Evolutionary conservation across 768 basidiomycete genomes (phyloP), one percentile per base, ranked within the genome.

Genomic region (Dioszegia hungarica): DNA sequence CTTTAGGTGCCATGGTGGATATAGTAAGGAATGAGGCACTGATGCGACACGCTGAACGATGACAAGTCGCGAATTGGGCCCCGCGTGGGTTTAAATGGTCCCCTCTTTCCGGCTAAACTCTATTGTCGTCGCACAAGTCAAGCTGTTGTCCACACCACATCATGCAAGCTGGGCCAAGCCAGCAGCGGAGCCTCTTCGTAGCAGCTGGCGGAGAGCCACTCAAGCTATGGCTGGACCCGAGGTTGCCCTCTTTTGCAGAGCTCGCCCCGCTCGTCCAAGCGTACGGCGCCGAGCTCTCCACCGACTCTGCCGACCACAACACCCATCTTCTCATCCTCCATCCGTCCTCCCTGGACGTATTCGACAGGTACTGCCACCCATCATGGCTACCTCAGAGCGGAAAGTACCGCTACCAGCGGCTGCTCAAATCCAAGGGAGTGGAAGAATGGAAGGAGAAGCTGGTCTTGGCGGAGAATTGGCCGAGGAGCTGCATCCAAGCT

Each of bases 1-100:
- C 82, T 88, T 94, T 94, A 37, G 94, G 91, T 43, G 94, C 83
- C 94, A 98, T 95, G 2, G 4, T 63, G 28, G 27, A n/a, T 25
- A 37, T 41, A 43, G 17, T 41, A 8, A 24, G 34, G 19, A 9
- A 34, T 34, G 34, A 33, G 3, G 27, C 19, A 24, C 14, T 9
- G 3, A 22, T 24, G n/a, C n/a, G n/a, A n/a, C 5, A 28, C 4
- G 12, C 24, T 3, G 12, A 38, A 38, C 49, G 49, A 37, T 38
- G 34, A 37, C 34, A 22, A 36, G 24, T 37, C 49, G 20, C 33
- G 33, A 5, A 19, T 20, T 43, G 24, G 12, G 11, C 2, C n/a
- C n/a, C n/a, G n/a, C n/a, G n/a, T n/a, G n/a, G n/a, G n/a, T n/a
- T n/a, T n/a, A n/a, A n/a, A n/a, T n/a, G n/a, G n/a, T n/a, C n/a